Base-by-base conservation (phyloP, 805 yeast species). In the Candida cerambycidarum region DNA sequence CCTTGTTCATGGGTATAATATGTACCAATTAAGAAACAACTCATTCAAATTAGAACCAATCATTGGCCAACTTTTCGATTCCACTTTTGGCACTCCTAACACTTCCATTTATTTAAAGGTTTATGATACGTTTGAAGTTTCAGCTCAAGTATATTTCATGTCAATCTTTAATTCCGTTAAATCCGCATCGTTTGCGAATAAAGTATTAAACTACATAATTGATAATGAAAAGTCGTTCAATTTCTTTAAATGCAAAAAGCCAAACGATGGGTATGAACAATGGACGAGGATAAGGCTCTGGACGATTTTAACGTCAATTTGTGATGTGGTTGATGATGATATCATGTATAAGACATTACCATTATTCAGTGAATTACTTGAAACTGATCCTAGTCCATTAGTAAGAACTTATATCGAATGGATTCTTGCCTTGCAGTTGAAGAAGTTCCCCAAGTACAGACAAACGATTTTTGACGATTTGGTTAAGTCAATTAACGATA, bases 341-440 rank as follows among this genome's bases (percentile, higher is more conserved):
- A 28, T n/a, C 5, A 25, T 48, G 4, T 24, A 35, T 8, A 27
- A 43, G 15, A 49, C 56, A 30, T 55, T 78, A 7, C 47, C 59
- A 0, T 38, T 41, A 0, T 64, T 87, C 10, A 66, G 73, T 32
- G 37, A 45, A 1, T 41, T 65, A 23, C 51, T 69, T 6, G 71
- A 56, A 11, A 61, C 66, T 2, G 98, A 92, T 48, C 79, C 87
- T 11, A 84, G 93, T 48, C 97, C 97, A 0, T 65, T 81, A 35
- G 85, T 80, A 4, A 75, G 97, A 43, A 64, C 76, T 2, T 87
- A 84, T 53, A 62, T 86, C 42, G 97, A 90, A 55, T 90, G 96
- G 96, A 67, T 83, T 11, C 61, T 83, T 30, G 75, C 87, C 0
- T 61, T 67, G 12, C 63, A 71, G 15, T 56, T 79, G 36, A 46